Base-by-base conservation (phyloP, 2,329 filamentous ascomycete species). In the Botrytis medusae region DNA sequence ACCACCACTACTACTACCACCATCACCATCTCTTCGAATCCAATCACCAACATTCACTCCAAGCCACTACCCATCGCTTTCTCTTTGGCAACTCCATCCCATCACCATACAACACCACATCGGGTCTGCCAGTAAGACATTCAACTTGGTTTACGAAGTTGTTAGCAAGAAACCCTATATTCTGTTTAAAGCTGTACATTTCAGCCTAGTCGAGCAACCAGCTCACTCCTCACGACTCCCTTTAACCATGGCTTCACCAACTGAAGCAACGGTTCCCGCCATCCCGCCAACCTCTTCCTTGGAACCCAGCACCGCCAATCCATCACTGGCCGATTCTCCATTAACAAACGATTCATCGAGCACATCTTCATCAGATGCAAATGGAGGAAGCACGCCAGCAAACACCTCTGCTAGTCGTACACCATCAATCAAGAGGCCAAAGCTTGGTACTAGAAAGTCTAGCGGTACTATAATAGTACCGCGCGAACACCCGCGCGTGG, bases 381-480 rank as follows among this genome's bases (percentile, higher is more conserved):
- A 65, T 48, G 70, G 70, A 46, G 70, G 70, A 68, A 72, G 61
- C 62, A 72, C 70, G 4, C 70, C 70, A 57, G 70, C 70, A 59
- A 72, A 72, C 34, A 72, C 61, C 20, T 72, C 70, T 57, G 44
- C 70, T 12, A 68, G 70, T 29, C 70, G 54, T 67, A 72, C 70
- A 37, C 70, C 70, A 14, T 68, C 70, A 57, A 72, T 74, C 48
- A 69, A 77, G 65, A 89, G 93, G 51, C 93, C 93, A 42, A 87
- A 88, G 72, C 84, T 95, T 74, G 89, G 89, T 29, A 92, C 89
- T 78, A 88, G 93, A 67, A 93, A 94, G 83, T 93, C 91, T 78
- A 95, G 92, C 81, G 92, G 92, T 73, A 94, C 93, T 65, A 91
- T 96, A 76, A 92, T 95, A 76, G 92, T 97, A 57, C 91, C 92